A percentile compares a stretch with the other conserved stretches of the same genome.
These are phyloP conservation scores for Hydnomerulius pinastri DNA, from an alignment of 768 basidiomycete species.

Conservation along the genomic window DNA sequence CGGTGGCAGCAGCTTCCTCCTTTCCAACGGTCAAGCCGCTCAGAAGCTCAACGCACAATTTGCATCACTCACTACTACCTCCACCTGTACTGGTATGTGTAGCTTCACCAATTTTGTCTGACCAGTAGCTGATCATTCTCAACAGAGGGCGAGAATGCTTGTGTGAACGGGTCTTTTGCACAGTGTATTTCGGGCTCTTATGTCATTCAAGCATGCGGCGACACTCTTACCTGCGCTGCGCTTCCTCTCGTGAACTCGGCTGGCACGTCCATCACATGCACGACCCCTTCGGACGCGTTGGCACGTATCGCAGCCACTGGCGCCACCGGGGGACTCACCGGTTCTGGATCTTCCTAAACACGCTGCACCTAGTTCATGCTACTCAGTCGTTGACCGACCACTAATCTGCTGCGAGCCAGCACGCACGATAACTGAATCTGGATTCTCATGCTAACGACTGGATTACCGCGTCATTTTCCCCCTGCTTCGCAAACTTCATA, in stretches of 20 bases:
- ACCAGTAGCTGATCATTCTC: conserved; percentile 24
- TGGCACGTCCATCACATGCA: conserved; percentile 56
- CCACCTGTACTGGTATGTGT: conserved; percentile 43
- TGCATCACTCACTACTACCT: conserved; percentile 42
- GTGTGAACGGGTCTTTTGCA: conserved; percentile 51
- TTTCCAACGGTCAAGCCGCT: conserved; percentile 49
- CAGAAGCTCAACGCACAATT: conserved; percentile 56
- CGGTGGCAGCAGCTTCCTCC: conserved; percentile 12
- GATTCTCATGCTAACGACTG: background rate
- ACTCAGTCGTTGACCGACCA: background rate
- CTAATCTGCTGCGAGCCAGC: too few relatives aligned
- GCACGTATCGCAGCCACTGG: conserved; percentile 44
- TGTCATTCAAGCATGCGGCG: conserved; percentile 32
- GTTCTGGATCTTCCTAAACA: conserved; percentile 17
- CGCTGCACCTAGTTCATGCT: background rate
- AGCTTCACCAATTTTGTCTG: conserved; percentile 16
- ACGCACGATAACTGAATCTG: too few relatives aligned
- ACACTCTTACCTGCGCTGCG: conserved; percentile 42
- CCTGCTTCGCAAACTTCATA: background rate
- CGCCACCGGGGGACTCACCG: conserved; percentile 46
- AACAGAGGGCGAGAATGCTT: conserved; percentile 45
- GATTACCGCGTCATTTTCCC: background rate
- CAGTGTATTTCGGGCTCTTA: conserved; percentile 52
- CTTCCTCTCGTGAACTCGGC: conserved; percentile 55
- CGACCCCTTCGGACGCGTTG: conserved; percentile 46